These are phyloP conservation scores for Pyrenophora graminea DNA, from an alignment of 2,329 filamentous ascomycete species.

Conservation along the genomic window DNA sequence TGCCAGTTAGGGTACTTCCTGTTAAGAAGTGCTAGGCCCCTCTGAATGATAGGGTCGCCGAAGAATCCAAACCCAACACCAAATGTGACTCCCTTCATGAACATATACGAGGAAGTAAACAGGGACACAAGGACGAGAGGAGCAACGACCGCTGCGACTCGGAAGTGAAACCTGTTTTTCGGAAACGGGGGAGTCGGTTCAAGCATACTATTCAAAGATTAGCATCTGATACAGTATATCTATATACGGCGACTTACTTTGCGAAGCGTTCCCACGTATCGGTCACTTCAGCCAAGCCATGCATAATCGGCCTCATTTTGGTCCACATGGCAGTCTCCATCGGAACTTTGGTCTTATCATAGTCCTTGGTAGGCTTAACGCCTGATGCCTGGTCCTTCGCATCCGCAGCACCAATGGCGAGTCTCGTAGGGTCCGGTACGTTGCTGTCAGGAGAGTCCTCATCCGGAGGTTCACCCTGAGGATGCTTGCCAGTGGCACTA, in stretches of 20 bases:
- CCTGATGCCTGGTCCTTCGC: constrained; percentile 60
- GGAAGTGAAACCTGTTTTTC: constrained; percentile 49
- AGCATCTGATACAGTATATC: background rate
- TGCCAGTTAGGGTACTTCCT: constrained; percentile 71
- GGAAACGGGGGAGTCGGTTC: constrained; percentile 56
- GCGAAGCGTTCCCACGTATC: constrained; percentile 68
- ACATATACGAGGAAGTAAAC: constrained; percentile 56
- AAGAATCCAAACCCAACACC: constrained; percentile 77
- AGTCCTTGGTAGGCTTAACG: constrained; percentile 52
- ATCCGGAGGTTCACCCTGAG: constrained; percentile 63
- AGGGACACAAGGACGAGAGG: constrained; percentile 51
- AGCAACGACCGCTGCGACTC: constrained; percentile 52
- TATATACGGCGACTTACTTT: constrained; percentile 51
- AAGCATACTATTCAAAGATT: constrained; percentile 43
- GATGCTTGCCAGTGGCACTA: constrained; percentile 76
- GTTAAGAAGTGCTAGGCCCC: constrained; percentile 64
- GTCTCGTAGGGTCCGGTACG: constrained; percentile 65
- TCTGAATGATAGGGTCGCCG: constrained; percentile 72
- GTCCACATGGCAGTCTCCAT: constrained; percentile 78
- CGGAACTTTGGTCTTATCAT: constrained; percentile 79
- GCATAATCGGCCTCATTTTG: constrained; percentile 75
- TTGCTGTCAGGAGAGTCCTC: constrained; percentile 52
- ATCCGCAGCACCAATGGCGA: constrained; percentile 59
- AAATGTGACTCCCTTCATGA: constrained; percentile 67
- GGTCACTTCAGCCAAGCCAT: constrained; percentile 61